phyloP scores from a whole-genome alignment of 139 green algal genomes.

The Chlorokybus atmophyticus region DNA sequence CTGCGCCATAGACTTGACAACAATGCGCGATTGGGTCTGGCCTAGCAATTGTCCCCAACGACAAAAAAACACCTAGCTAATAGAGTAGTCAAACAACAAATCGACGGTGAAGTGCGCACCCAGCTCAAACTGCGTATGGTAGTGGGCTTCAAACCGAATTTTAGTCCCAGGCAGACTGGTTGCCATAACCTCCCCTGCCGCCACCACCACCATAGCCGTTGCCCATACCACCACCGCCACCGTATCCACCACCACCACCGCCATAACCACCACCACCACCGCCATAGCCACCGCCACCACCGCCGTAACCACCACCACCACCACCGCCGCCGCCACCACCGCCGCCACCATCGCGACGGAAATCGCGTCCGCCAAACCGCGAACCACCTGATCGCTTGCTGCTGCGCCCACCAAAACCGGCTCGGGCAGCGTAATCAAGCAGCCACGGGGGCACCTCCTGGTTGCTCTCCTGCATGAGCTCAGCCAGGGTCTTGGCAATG shows the following conservation, averaged over 20 bases:
- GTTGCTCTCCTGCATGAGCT: slow-evolving; percentile 83
- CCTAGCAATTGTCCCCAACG: too few relatives aligned
- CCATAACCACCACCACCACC: slow-evolving; percentile 17
- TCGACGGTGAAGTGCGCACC: too few relatives aligned
- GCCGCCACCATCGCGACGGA: slow-evolving; percentile 55
- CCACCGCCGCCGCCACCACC: slow-evolving; percentile 16
- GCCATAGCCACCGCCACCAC: slow-evolving; percentile 20
- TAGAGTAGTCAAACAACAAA: too few relatives aligned
- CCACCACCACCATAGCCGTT: too few relatives aligned
- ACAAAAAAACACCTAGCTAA: too few relatives aligned
- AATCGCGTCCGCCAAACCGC: slow-evolving; percentile 80
- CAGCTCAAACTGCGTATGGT: too few relatives aligned
- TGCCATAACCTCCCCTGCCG: too few relatives aligned
- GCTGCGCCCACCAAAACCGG: slow-evolving; percentile 9
- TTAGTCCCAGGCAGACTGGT: too few relatives aligned
- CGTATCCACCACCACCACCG: slow-evolving; percentile 25
- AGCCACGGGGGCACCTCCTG: slow-evolving; percentile 91
- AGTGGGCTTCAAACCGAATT: too few relatives aligned
- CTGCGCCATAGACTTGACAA: too few relatives aligned
- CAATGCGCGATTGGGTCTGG: too few relatives aligned
- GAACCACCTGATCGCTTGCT: slow-evolving; percentile 22
- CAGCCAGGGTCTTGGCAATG: slow-evolving; percentile 53
- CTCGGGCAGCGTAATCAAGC: slow-evolving; percentile 49
- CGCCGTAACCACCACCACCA: slow-evolving; percentile 11
- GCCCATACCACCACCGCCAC: too few relatives aligned